A percentile compares a stretch with the other conserved stretches of the same genome.
Conservation (phyloP, 2,329 filamentous ascomycete species). For the Botryotinia convoluta region DNA sequence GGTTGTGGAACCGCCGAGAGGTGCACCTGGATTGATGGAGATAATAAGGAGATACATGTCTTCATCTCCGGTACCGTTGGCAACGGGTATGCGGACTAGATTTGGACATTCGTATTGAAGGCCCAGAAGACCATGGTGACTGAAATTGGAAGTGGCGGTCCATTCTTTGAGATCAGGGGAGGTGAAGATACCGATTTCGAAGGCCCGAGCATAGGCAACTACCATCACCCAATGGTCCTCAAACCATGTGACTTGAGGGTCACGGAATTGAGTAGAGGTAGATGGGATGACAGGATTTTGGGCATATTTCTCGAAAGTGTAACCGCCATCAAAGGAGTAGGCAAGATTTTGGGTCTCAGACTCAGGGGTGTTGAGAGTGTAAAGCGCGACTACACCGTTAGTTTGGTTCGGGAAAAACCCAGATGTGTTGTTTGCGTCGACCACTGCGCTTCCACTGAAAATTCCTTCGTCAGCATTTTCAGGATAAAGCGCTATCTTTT, state of each 20-base stretch:
- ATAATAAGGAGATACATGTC: constrained; percentile 47
- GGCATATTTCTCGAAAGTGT: constrained; percentile 58
- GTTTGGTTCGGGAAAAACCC: constrained; percentile 58
- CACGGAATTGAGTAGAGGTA: constrained; percentile 56
- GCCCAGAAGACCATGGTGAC: constrained; percentile 49
- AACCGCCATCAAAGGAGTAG: constrained; percentile 60
- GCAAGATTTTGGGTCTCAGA: constrained; percentile 58
- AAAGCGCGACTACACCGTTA: constrained; percentile 62
- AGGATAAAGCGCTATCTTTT: constrained; percentile 59
- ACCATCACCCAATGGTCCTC: constrained; percentile 57
- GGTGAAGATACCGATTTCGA: constrained; percentile 59
- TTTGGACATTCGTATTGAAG: constrained; percentile 57
- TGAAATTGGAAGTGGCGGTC: constrained; percentile 58
- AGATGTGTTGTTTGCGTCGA: constrained; percentile 61
- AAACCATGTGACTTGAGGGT: constrained; percentile 64
- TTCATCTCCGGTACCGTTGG: constrained; percentile 29
- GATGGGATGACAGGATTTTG: constrained; percentile 56
- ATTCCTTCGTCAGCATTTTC: constrained; percentile 43
- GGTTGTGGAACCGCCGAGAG: constrained; percentile 53
- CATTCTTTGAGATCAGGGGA: constrained; percentile 58
- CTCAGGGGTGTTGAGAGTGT: constrained; percentile 43
- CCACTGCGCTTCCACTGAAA: constrained; percentile 50
- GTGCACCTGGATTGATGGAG: constrained; percentile 57
- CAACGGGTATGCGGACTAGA: constrained; percentile 53
- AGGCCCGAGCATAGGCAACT: constrained; percentile 53